Conservation (phyloP, 495 filamentous ascomycete species). For the Xylaria intraflava region DNA sequence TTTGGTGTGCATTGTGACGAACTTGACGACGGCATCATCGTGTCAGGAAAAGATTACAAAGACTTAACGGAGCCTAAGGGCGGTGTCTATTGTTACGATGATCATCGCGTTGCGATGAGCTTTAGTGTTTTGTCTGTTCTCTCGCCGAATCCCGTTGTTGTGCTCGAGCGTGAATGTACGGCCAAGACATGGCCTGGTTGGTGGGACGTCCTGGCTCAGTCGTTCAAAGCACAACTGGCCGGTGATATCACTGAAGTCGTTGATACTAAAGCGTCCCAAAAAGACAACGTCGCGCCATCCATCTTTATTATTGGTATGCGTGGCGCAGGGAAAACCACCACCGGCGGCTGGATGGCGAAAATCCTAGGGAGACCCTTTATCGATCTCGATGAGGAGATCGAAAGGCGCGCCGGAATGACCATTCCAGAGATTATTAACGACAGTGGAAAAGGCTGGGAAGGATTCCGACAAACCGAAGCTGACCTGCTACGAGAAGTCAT, state of each 20-base stretch:
- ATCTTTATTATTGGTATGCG: conserved; percentile 97
- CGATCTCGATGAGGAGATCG: conserved; percentile 83
- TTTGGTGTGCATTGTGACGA: conserved; percentile 85
- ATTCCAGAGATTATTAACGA: conserved; percentile 78
- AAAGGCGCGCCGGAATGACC: conserved; percentile 58
- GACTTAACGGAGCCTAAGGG: conserved; percentile 54
- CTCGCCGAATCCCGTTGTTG: conserved; percentile 66
- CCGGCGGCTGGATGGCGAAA: conserved; percentile 73
- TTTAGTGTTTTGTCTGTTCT: conserved; percentile 83
- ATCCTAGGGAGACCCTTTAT: conserved; percentile 70
- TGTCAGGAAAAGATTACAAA: conserved; percentile 60
- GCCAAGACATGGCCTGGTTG: conserved; percentile 99
- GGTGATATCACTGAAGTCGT: conserved; percentile 56
- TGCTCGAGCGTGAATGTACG: conserved; percentile 84
- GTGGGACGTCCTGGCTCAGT: conserved; percentile 82
- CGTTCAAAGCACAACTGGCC: conserved; percentile 65
- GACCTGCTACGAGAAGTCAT: conserved; percentile 64
- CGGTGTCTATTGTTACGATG: conserved; percentile 90
- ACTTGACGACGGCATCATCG: conserved; percentile 86
- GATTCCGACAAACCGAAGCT: conserved; percentile 77
- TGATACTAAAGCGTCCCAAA: conserved; percentile 22
- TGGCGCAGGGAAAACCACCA: conserved; percentile 93
- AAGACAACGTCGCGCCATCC: conserved; percentile 46
- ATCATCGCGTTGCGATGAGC: conserved; percentile 97
- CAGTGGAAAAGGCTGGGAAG: conserved; percentile 70